Percentiles rank a stretch among this genome's conserved stretches.
Conservation (phyloP, 2,329 filamentous ascomycete genomes). For the Neofusicoccum ribis region DNA sequence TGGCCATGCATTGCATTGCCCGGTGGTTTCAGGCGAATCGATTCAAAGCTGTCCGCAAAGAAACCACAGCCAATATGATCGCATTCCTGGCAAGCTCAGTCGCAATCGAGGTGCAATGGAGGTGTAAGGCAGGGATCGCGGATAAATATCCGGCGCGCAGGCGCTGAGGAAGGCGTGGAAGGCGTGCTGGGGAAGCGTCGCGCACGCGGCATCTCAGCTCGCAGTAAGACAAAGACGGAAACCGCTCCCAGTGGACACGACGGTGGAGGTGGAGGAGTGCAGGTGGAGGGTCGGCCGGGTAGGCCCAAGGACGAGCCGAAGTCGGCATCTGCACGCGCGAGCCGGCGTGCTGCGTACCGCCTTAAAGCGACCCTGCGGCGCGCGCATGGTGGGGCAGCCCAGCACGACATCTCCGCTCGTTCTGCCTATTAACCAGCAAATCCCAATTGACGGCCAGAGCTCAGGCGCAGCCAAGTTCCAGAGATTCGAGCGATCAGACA, state of each 20-base stretch:
- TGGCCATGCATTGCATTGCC: too few species aligned
- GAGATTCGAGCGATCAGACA: background rate
- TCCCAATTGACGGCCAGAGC: background rate
- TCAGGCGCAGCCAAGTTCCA: background rate
- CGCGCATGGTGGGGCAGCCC: background rate
- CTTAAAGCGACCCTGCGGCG: background rate
- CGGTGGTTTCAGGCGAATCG: too few species aligned
- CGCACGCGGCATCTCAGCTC: too few species aligned
- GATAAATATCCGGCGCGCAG: background rate
- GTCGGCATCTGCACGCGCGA: constrained; percentile 1
- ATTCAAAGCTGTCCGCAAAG: too few species aligned
- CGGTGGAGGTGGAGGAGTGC: background rate
- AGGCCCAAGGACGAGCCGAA: background rate
- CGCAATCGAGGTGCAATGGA: background rate
- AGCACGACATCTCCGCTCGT: background rate
- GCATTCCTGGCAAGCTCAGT: too few species aligned
- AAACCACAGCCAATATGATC: too few species aligned
- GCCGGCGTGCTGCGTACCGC: constrained; percentile 2
- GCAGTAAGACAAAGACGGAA: background rate
- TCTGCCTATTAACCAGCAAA: background rate
- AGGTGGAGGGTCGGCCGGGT: constrained; percentile 2
- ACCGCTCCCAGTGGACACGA: background rate
- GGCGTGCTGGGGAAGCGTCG: too few species aligned
- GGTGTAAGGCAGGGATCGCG: background rate
- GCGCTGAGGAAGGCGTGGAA: too few species aligned